Evolutionary conservation across 352 stramenopile species (phyloP), one percentile per base, ranked within the genome.

Genomic region (Pythium graminicola): DNA sequence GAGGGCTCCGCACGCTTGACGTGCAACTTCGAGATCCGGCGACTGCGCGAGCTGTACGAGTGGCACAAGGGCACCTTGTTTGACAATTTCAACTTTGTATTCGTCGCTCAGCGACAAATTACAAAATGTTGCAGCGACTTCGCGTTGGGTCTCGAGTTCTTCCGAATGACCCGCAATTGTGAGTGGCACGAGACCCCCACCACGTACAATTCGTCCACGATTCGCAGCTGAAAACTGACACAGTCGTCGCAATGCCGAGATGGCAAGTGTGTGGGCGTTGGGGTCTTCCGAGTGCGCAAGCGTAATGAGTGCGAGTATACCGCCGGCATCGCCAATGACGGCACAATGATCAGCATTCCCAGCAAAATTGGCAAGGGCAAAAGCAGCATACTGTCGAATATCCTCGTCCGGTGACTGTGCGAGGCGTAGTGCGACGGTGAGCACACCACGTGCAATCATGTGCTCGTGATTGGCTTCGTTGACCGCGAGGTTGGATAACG

Each of bases 381-480:
- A 98, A 3, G 86, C 83, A 6, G 85, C 87, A 60, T 93, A 97
- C 48, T 96, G 75, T 6, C 87, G 79, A 44, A 93, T 77, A 38
- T 96, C 83, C 17, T 89, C 71, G 43, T 96, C 85, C 9, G 58
- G 56, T 2, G 62, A 76, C 49, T 86, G 70, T n/a, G 76, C 83
- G 17, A 95, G 65, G 6, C 78, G 62, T 6, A 97, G 60, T 11
- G 95, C 85, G 4, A 86, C 73, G 41, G 86, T 69, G 17, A 98
- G 69, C 23, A 89, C 78, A 3, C 88, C 89, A 28, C 93, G 87
- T 6, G 74, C 63, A 35, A 98, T 82, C 75, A 98, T 81, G 42
- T 87, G 76, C 29, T 76, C 73, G 60, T 98, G 93, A 60, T 98
- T 98, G 54, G 71, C 78, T 56, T 98, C 89, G 55, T 97, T 98